A percentile compares a stretch with the other conserved stretches of the same genome.
Evolutionary conservation across 345 rosid species (phyloP).

Genomic region (Turritis glabra): DNA sequence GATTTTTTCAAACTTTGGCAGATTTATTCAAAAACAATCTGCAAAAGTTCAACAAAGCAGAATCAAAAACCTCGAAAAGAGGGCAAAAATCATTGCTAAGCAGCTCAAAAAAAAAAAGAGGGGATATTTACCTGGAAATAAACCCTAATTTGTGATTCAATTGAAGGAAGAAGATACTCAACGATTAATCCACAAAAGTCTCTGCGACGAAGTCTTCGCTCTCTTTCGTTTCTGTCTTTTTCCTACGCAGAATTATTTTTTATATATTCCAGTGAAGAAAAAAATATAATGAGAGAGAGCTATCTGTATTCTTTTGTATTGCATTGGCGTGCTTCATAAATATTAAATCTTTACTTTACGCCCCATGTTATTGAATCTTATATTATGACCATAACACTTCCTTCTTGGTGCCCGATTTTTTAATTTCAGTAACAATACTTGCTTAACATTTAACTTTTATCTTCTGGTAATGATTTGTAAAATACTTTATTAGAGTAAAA

Average conservation of each 20-base stretch:
- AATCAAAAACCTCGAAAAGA: conserved; percentile 21
- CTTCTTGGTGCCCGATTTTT: neutral
- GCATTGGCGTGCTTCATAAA: conserved; percentile 11
- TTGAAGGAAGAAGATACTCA: neutral
- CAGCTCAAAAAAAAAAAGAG: neutral
- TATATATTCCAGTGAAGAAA: conserved; percentile 5
- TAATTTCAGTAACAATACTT: neutral
- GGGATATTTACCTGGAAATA: conserved; percentile 16
- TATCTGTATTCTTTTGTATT: conserved; percentile 24
- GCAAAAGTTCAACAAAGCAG: conserved; percentile 16
- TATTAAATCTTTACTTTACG: conserved; percentile 18
- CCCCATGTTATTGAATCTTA: neutral
- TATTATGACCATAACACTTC: neutral
- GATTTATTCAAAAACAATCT: conserved; percentile 26
- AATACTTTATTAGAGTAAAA: neutral
- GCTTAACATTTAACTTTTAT: neutral
- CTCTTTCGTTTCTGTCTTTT: conserved; percentile 33
- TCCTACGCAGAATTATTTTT: conserved; percentile 14
- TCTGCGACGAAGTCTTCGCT: conserved; percentile 39
- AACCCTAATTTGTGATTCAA: conserved; percentile 37
- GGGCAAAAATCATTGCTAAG: neutral
- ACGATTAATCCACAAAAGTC: conserved; percentile 31
- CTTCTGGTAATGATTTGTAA: neutral
- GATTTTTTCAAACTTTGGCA: neutral
- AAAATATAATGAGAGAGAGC: neutral